Base-by-base conservation (phyloP, 495 filamentous ascomycete genomes). In the Margaritispora aquatica region DNA sequence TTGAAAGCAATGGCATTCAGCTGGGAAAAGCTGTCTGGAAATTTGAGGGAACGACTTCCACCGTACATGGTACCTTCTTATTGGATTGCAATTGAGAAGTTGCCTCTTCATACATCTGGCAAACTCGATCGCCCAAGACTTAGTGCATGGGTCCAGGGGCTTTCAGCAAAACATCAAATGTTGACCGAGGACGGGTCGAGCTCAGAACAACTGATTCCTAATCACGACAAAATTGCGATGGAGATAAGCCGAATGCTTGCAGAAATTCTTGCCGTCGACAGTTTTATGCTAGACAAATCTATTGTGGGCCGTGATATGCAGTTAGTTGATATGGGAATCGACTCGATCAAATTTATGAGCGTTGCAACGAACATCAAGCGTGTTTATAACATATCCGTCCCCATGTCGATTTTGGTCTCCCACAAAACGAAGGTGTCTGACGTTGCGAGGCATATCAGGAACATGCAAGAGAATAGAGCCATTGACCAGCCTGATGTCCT, bases 31-130 rank as follows among this genome's bases (percentile, higher is more conserved):
- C 27, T 57, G 44, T 17, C 31, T n/a, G 34, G 10, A 3, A 20
- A 11, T 24, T 55, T 66, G 15, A 19, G 29, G 20, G 22, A 20
- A 2, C 22, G n/a, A 15, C 44, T 70, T 1, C 68, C 68, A 0
- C 19, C 27, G 2, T 70, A 68, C 41, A 68, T 68, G 66, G 29
- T 69, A n/a, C 67, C 67, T 11, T 53, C 60, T 13, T 20, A 60
- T 2, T 66, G 59, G 26, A 50, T 69, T 2, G 63, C 57, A 1
- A 21, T 57, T 8, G 15, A 21, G 7, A 31, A 58, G 1, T 52
- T 61, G 10, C 59, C 58, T 11, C 24, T 38, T 5, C 17, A 31
- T 17, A 15, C 56, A 10, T 58, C 51, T 13, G 55, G 54, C 0
- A 62, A 62, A 34, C 21, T 53, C 20, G 51, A 60, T 36, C 53